Percentiles rank a stretch among this genome's conserved stretches.
These are phyloP conservation scores for Daldinia sp. DNA, from an alignment of 2,329 filamentous ascomycete species.

Conservation along the genomic window DNA sequence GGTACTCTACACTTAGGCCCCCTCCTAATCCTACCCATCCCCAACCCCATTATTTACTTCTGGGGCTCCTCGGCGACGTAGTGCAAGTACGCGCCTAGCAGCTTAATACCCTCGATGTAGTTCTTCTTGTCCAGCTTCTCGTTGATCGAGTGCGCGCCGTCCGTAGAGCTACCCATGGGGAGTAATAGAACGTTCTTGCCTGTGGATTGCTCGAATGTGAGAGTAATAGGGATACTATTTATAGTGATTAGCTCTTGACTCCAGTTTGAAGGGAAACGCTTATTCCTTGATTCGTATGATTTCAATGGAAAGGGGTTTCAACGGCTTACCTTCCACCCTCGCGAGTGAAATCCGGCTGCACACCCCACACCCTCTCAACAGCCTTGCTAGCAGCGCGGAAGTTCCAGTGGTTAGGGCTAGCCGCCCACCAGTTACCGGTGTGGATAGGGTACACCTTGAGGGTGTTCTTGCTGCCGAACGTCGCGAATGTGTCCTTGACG, in stretches of 20 bases:
- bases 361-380: constrained; percentile 93
- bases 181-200: constrained; percentile 96
- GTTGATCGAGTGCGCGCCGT: constrained; percentile 96
- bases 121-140: constrained; percentile 97
- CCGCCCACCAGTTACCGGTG: constrained; percentile 98
- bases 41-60: constrained; percentile 4
- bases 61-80: constrained; percentile 89
- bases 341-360: constrained; percentile 92
- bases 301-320: neutral
- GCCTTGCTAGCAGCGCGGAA: constrained; percentile 94
- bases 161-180: constrained; percentile 97
- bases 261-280: neutral
- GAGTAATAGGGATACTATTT: constrained; percentile 87
- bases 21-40: neutral
- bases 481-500: constrained; percentile 83
- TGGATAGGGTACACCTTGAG: constrained; percentile 84
- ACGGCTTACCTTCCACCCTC: constrained; percentile 82
- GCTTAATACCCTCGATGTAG: constrained; percentile 97
- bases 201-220: constrained; percentile 97
- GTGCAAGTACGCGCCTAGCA: constrained; percentile 93
- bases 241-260: constrained; percentile 3
- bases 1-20: neutral
- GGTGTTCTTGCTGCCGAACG: constrained; percentile 91
- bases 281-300: neutral
- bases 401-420: constrained; percentile 98